A percentile compares a stretch with the other conserved stretches of the same genome.
Conservation (phyloP, 2,329 filamentous ascomycete species). For the Rasamsonia emersonii region DNA sequence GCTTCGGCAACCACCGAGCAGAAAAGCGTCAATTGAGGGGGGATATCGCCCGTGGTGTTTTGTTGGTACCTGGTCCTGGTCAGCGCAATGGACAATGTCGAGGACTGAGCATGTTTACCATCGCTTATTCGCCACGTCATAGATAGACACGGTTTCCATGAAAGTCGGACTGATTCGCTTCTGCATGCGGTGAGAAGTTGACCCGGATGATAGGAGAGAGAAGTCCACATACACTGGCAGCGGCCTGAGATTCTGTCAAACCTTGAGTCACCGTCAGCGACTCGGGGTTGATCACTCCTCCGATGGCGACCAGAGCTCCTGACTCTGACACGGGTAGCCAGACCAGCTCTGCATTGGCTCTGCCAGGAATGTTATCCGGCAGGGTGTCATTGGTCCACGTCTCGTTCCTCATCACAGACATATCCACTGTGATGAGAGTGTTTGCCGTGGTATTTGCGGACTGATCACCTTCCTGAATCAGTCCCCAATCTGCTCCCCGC, state of each 20-base stretch:
- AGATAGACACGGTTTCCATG: conserved; percentile 31
- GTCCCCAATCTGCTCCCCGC: conserved; percentile 42
- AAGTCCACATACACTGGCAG: conserved; percentile 13
- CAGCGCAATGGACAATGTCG: conserved; percentile 1
- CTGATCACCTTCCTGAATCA: conserved; percentile 33
- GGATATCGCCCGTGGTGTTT: conserved; percentile 31
- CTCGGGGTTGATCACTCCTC: conserved; percentile 25
- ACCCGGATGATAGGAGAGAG: neutral
- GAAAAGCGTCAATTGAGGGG: conserved; percentile 28
- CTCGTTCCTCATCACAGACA: conserved; percentile 42
- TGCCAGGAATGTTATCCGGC: conserved; percentile 40
- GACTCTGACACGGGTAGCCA: conserved; percentile 44
- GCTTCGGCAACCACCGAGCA: conserved; percentile 35
- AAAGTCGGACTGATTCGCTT: conserved; percentile 20
- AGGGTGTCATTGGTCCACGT: conserved; percentile 53
- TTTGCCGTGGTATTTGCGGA: conserved; percentile 40
- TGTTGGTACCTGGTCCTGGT: conserved; percentile 28
- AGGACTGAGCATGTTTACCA: conserved; percentile 15
- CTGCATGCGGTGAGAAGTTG: conserved; percentile 7
- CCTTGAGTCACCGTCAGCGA: conserved; percentile 7
- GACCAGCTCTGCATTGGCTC: conserved; percentile 57
- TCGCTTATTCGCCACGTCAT: conserved; percentile 23
- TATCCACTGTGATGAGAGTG: conserved; percentile 54
- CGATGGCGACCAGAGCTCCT: conserved; percentile 32
- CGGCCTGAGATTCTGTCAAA: conserved; percentile 8